A percentile compares a stretch with the other conserved stretches of the same genome.
phyloP scores from a whole-genome alignment of 1,284 basidiomycete genomes.

The Malassezia equina region DNA sequence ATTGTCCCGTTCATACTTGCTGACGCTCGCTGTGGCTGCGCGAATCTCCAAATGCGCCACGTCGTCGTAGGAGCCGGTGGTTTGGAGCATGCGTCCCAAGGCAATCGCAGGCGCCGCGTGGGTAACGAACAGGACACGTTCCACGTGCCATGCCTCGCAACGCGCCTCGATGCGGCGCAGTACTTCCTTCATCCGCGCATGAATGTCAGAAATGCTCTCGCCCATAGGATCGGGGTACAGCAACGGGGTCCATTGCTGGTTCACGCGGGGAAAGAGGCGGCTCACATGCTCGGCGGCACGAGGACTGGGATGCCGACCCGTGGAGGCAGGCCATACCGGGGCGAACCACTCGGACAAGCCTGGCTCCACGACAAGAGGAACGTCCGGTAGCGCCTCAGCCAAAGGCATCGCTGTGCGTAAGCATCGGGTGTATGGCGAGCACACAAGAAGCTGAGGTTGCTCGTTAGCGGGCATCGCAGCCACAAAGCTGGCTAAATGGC shows the following conservation, averaged over 20 bases:
- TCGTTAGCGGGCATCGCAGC: slow-evolving; percentile 58
- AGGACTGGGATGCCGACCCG: slow-evolving; percentile 43
- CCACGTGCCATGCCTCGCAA: slow-evolving; percentile 47
- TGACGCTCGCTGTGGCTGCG: slow-evolving; percentile 34
- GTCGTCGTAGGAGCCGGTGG: slow-evolving; percentile 45
- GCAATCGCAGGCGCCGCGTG: slow-evolving; percentile 71
- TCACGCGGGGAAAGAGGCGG: slow-evolving; percentile 57
- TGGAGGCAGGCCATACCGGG: slow-evolving; percentile 56
- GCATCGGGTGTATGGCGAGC: slow-evolving; percentile 60
- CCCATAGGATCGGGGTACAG: slow-evolving; percentile 61
- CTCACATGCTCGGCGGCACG: slow-evolving; percentile 54
- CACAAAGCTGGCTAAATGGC: slow-evolving; percentile 62
- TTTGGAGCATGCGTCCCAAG: slow-evolving; percentile 58
- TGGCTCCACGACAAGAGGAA: slow-evolving; percentile 58
- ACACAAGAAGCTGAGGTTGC: slow-evolving; percentile 61
- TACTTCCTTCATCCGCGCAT: slow-evolving; percentile 57
- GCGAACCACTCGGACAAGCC: slow-evolving; percentile 77
- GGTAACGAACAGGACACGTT: slow-evolving; percentile 59
- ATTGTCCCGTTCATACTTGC: slow-evolving; percentile 23
- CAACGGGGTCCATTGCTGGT: slow-evolving; percentile 55
- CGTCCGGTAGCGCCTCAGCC: slow-evolving; percentile 57
- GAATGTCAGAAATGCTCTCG: slow-evolving; percentile 59
- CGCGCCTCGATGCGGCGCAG: slow-evolving; percentile 48
- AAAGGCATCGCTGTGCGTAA: slow-evolving; percentile 65
- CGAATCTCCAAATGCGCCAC: slow-evolving; percentile 47